phyloP scores from a whole-genome alignment of 2,329 filamentous ascomycete species.

The Aspergillus transmontanensis region DNA sequence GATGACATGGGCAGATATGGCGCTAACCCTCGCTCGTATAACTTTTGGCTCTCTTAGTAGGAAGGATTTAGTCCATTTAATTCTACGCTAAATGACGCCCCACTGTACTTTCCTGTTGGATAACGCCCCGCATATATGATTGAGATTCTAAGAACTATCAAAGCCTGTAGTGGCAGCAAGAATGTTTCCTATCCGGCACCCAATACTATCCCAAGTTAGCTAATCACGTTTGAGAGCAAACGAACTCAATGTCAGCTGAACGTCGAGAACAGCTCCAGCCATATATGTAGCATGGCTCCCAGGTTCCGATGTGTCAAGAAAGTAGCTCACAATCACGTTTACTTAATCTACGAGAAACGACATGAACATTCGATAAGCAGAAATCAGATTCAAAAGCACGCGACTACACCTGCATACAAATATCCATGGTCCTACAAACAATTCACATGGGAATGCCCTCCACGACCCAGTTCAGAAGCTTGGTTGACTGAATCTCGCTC shows the following conservation, averaged over 20 bases:
- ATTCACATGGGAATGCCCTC: neutral
- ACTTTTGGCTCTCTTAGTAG: neutral
- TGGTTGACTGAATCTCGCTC: slow-evolving; percentile 31
- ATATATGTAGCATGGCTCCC: too few relatives aligned
- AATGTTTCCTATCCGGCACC: too few relatives aligned
- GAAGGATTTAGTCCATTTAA: neutral
- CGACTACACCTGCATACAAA: neutral
- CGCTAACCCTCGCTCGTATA: neutral
- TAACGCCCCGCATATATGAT: too few relatives aligned
- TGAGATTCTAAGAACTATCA: too few relatives aligned
- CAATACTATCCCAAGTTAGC: too few relatives aligned
- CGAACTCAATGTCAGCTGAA: too few relatives aligned
- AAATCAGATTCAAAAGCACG: neutral
- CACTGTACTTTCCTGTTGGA: neutral
- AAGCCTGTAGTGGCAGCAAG: too few relatives aligned
- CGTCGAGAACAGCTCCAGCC: accelerated
- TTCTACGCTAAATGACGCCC: neutral
- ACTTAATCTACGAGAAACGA: too few relatives aligned
- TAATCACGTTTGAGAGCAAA: too few relatives aligned
- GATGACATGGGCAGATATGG: neutral
- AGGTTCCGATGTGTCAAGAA: too few relatives aligned
- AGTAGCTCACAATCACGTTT: too few relatives aligned
- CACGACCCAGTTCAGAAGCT: neutral
- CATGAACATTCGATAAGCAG: neutral
- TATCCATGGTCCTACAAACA: neutral